Conservation (phyloP, 441 rosid species). For the Metrosideros polymorpha region DNA sequence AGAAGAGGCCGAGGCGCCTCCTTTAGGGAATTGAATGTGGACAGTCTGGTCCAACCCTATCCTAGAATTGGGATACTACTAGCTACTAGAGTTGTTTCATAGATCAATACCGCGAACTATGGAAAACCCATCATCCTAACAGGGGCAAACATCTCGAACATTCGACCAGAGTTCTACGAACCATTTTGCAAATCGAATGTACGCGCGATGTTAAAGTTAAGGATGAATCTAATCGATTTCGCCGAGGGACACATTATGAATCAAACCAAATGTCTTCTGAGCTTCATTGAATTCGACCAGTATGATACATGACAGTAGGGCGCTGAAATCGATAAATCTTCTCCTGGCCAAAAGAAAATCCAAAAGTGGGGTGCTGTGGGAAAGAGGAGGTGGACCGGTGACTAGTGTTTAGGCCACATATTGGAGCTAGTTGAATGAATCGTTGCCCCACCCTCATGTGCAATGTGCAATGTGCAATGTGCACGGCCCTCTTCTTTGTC, state of each 20-base stretch:
- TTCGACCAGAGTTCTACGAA: neutral
- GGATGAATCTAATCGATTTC: neutral
- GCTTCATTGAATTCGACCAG: neutral
- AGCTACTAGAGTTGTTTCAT: neutral
- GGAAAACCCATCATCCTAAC: neutral
- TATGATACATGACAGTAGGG: neutral
- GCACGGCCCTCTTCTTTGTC: neutral
- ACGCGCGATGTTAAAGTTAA: fast-evolving
- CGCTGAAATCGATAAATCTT: neutral
- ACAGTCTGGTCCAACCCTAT: neutral
- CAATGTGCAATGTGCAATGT: neutral
- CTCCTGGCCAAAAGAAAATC: neutral
- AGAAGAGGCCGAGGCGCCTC: neutral
- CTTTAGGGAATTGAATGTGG: neutral
- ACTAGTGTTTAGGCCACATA: neutral
- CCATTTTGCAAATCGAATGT: neutral
- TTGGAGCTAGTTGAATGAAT: neutral
- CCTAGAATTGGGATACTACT: neutral
- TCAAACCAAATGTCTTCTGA: neutral
- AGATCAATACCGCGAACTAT: neutral
- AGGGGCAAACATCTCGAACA: neutral
- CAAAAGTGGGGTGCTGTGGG: neutral
- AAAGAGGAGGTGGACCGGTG: neutral
- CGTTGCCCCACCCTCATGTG: neutral
- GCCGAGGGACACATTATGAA: no score